Conservation (phyloP, 2,329 filamentous ascomycete species). For the Ceratocystis destructans region DNA sequence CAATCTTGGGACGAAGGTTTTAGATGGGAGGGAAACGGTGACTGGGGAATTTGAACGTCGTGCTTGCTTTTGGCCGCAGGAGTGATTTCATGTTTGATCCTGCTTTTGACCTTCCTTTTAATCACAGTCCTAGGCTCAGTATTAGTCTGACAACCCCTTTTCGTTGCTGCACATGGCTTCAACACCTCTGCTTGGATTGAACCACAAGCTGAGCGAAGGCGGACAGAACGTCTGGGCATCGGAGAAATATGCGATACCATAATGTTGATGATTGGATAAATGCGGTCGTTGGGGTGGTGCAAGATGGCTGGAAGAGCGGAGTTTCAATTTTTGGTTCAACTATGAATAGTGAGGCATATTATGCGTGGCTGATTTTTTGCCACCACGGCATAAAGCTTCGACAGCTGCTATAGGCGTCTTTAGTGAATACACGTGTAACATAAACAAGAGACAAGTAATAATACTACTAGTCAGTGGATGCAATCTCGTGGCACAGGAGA, state of each 20-base stretch:
- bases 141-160: background rate
- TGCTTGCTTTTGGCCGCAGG: background rate
- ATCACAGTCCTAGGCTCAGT: background rate
- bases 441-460: background rate
- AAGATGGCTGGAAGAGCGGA: background rate
- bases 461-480: no score
- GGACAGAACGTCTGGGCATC: background rate
- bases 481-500: no score
- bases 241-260: background rate
- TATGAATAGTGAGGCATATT: background rate
- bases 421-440: background rate
- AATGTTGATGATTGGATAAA: background rate
- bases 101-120: background rate
- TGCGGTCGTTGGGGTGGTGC: background rate
- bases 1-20: background rate
- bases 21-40: background rate
- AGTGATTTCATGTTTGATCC: background rate
- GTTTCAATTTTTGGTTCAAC: background rate
- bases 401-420: background rate
- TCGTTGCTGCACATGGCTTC: background rate
- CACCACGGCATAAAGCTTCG: background rate
- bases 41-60: background rate
- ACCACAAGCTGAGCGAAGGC: background rate
- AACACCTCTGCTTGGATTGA: background rate
- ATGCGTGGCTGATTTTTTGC: background rate